Conservation (phyloP, 176 grass and related monocot genomes). For the Avena insularis region DNA sequence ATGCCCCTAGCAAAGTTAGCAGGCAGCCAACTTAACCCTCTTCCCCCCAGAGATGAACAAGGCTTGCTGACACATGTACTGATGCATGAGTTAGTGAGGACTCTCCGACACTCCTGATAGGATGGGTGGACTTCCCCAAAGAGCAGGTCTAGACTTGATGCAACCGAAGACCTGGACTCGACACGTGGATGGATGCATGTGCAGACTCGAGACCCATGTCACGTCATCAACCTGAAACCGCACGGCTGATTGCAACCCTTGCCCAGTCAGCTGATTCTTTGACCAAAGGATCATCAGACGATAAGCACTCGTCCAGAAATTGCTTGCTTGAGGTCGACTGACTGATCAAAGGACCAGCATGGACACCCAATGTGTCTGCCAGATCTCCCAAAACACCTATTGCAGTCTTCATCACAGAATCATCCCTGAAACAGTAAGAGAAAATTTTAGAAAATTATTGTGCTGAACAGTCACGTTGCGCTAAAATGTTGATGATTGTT, state of each 20-base stretch:
- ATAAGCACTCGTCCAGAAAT: slow-evolving; percentile 81
- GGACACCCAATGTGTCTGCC: slow-evolving; percentile 76
- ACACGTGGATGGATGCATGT: slow-evolving; percentile 60
- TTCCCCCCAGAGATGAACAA: slow-evolving; percentile 31
- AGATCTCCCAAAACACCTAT: slow-evolving; percentile 86
- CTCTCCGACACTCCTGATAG: slow-evolving; percentile 57
- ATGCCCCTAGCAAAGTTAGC: slow-evolving; percentile 55
- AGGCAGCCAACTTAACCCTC: slow-evolving; percentile 54
- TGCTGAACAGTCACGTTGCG: background rate
- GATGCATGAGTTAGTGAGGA: slow-evolving; percentile 71
- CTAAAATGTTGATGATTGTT: slow-evolving; percentile 7
- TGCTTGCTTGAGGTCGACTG: slow-evolving; percentile 67
- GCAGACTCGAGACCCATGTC: slow-evolving; percentile 49
- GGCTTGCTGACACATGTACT: slow-evolving; percentile 55
- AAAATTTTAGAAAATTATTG: slow-evolving; percentile 20
- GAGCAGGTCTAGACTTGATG: slow-evolving; percentile 61
- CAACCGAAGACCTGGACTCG: slow-evolving; percentile 60
- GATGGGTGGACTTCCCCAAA: slow-evolving; percentile 48
- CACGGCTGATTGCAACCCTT: slow-evolving; percentile 72
- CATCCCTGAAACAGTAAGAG: slow-evolving; percentile 63
- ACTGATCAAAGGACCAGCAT: slow-evolving; percentile 73
- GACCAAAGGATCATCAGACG: slow-evolving; percentile 73
- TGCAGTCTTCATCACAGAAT: slow-evolving; percentile 90
- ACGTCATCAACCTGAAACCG: slow-evolving; percentile 78
- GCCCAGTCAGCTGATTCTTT: slow-evolving; percentile 90